Percentiles rank a stretch among this genome's conserved stretches.
Evolutionary conservation across 1,284 basidiomycete species (phyloP).

Genomic region (Moesziomyces parantarcticus): DNA sequence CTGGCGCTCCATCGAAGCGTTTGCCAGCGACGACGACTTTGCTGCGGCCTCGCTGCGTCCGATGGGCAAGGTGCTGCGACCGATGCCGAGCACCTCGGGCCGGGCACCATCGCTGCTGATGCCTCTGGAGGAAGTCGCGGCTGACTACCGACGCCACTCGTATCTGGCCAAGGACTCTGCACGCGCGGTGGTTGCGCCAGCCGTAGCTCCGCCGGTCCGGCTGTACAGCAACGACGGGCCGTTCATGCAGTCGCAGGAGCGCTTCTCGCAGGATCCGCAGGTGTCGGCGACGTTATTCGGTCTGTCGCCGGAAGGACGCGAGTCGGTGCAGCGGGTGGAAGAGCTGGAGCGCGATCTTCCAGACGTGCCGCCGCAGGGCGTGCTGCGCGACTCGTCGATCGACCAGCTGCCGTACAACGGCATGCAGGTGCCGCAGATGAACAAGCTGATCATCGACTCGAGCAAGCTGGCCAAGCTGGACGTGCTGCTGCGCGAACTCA

Average conservation of each 20-base stretch:
- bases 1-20: constrained; percentile 44
- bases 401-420: constrained; percentile 84
- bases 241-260: constrained; percentile 79
- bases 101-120: constrained; percentile 70
- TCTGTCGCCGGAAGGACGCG: constrained; percentile 77
- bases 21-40: constrained; percentile 74
- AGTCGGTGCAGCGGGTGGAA: constrained; percentile 74
- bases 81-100: constrained; percentile 59
- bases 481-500: constrained; percentile 87
- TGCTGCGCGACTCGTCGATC: constrained; percentile 76
- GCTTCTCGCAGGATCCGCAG: constrained; percentile 71
- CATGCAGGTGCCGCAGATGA: constrained; percentile 94
- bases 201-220: constrained; percentile 83
- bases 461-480: constrained; percentile 95
- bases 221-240: constrained; percentile 80
- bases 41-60: constrained; percentile 69
- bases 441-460: constrained; percentile 95
- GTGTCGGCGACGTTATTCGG: constrained; percentile 86
- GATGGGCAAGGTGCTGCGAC: constrained; percentile 67
- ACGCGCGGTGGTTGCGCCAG: constrained; percentile 83
- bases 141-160: constrained; percentile 77
- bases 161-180: constrained; percentile 82
- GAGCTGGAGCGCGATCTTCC: constrained; percentile 74
- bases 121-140: constrained; percentile 75
- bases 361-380: constrained; percentile 76